These are phyloP conservation scores for Raphanus hybrid DNA, from an alignment of 441 rosid genomes.

Conservation along the genomic window DNA sequence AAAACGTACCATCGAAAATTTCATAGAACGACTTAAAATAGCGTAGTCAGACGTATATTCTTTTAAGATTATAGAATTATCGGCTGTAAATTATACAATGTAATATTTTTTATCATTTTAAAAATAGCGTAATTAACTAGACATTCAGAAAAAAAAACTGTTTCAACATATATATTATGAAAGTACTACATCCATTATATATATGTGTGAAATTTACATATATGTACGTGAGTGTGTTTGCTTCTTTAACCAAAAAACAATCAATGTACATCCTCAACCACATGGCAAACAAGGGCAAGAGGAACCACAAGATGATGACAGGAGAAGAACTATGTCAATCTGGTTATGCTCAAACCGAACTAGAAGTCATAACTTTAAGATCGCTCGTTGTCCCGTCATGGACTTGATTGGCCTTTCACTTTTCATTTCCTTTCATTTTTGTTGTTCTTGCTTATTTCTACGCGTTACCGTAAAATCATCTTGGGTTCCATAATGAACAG, in stretches of 20 bases:
- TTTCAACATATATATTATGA: no score
- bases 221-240: not conserved
- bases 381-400: conserved; percentile 21
- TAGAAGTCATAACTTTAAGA: conserved; percentile 25
- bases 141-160: no score
- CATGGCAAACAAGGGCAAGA: conserved; percentile 11
- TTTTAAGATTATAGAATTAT: no score
- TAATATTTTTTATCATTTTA: no score
- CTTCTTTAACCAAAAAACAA: not conserved
- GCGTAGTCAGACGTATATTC: no score
- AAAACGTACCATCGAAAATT: no score
- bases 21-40: no score
- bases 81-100: no score
- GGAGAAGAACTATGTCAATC: not conserved
- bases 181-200: no score
- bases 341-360: conserved; percentile 35
- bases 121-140: no score
- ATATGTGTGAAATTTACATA: no score
- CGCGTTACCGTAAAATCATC: not conserved
- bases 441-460: not conserved
- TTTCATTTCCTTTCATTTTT: not conserved
- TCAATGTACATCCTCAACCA: not conserved
- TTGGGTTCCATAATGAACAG: not conserved
- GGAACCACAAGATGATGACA: conserved; percentile 23
- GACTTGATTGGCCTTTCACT: conserved; percentile 31